Conservation (phyloP, 2,329 filamentous ascomycete genomes). For the Aureobasidium vineae region DNA sequence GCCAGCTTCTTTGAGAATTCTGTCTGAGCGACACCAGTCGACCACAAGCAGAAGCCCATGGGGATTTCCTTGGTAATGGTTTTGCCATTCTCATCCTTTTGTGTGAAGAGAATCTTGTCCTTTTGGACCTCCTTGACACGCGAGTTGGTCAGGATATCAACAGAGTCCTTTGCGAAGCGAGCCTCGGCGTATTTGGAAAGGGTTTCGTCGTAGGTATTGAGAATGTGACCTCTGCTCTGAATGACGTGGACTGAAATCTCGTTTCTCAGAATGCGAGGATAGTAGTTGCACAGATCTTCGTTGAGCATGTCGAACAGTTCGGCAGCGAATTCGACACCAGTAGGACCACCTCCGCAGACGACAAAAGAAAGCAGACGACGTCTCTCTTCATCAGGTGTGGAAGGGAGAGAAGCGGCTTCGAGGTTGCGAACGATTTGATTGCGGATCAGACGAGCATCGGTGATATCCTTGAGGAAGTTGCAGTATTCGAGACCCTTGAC, state of each 20-base stretch:
- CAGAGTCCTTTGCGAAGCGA: slow-evolving; percentile 84
- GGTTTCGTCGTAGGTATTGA: slow-evolving; percentile 97
- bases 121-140: slow-evolving; percentile 83
- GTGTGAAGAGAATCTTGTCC: slow-evolving; percentile 85
- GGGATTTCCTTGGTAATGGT: slow-evolving; percentile 88
- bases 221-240: slow-evolving; percentile 88
- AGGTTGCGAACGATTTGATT: slow-evolving; percentile 87
- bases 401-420: slow-evolving; percentile 88
- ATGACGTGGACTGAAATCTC: slow-evolving; percentile 98
- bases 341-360: slow-evolving; percentile 91
- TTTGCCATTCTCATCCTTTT: slow-evolving; percentile 71
- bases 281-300: slow-evolving; percentile 80
- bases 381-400: slow-evolving; percentile 83
- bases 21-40: slow-evolving; percentile 87
- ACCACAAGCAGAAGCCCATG: slow-evolving; percentile 96
- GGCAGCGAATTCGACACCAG: slow-evolving; percentile 95
- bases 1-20: slow-evolving; percentile 75
- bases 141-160: slow-evolving; percentile 89
- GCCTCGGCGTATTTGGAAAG: slow-evolving; percentile 90
- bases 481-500: slow-evolving; percentile 93
- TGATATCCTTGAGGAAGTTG: slow-evolving; percentile 92
- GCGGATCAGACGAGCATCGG: slow-evolving; percentile 84
- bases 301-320: slow-evolving; percentile 96
- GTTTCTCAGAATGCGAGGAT: slow-evolving; percentile 87
- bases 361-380: slow-evolving; percentile 89